Evolutionary conservation across 352 stramenopile genomes (phyloP).

Genomic region (Globisporangium nagaii): DNA sequence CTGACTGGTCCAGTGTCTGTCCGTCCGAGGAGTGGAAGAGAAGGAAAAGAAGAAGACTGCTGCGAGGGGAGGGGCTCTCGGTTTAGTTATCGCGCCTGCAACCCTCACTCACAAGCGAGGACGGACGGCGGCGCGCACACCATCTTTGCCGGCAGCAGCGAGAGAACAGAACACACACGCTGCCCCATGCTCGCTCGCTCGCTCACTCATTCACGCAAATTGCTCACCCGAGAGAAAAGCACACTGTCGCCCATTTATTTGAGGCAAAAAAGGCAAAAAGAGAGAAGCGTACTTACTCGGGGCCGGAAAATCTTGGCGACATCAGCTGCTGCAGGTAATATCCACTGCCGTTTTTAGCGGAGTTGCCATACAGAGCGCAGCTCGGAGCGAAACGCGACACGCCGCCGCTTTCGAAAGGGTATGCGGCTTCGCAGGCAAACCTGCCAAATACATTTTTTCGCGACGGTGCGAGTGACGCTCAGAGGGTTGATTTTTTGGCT

Average conservation of each 20-base stretch:
- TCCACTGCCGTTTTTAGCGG: slow-evolving; percentile 1
- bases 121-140: too few species aligned
- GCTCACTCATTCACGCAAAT: neutral
- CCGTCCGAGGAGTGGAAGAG: neutral
- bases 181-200: slow-evolving; percentile 7
- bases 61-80: neutral
- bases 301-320: slow-evolving; percentile 3
- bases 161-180: too few species aligned
- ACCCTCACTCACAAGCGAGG: slow-evolving; percentile 10
- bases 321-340: slow-evolving; percentile 6
- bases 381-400: neutral
- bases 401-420: neutral
- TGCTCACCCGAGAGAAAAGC: neutral
- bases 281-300: neutral
- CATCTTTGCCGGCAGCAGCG: too few species aligned
- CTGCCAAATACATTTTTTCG: slow-evolving; percentile 7
- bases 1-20: neutral
- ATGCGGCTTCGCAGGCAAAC: neutral
- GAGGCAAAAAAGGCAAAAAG: neutral
- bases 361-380: neutral
- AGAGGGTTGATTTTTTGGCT: neutral
- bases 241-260: slow-evolving; percentile 10
- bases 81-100: neutral
- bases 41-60: slow-evolving; percentile 4
- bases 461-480: neutral